Evolutionary conservation across 306 rosid genomes (phyloP).

Genomic region (Vigna mungo): DNA sequence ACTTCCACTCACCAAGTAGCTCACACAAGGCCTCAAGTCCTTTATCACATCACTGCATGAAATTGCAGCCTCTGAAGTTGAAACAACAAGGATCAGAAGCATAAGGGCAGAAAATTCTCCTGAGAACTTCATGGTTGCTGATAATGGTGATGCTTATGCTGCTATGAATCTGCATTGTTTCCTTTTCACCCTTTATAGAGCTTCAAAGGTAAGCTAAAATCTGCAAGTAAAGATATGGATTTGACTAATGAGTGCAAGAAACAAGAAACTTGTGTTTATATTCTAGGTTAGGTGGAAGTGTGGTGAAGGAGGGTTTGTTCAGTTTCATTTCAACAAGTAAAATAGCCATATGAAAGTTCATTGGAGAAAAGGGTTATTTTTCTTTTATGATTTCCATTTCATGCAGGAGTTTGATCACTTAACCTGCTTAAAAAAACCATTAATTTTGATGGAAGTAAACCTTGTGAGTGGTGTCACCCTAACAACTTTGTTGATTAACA

Average conservation of each 20-base stretch:
- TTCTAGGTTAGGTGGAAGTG: constrained; percentile 47
- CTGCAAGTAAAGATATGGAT: constrained; percentile 28
- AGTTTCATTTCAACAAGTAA: constrained; percentile 42
- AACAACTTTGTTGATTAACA: not conserved
- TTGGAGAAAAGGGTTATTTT: constrained; percentile 23
- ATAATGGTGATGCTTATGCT: not conserved
- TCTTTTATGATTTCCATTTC: not conserved
- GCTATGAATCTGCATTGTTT: not conserved
- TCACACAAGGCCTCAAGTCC: constrained; percentile 70
- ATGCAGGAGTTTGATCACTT: constrained; percentile 27
- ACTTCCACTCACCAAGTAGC: constrained; percentile 69
- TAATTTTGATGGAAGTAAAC: constrained; percentile 44
- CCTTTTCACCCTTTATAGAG: constrained; percentile 45
- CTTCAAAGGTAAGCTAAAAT: constrained; percentile 27
- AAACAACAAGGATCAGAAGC: constrained; percentile 44
- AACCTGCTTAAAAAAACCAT: not conserved
- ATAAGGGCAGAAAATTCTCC: constrained; percentile 13
- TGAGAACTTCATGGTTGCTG: constrained; percentile 47
- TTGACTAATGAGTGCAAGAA: constrained; percentile 49
- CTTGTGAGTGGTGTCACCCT: not conserved
- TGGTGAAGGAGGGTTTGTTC: constrained; percentile 45
- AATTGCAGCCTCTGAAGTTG: constrained; percentile 63
- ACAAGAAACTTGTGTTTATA: constrained; percentile 26
- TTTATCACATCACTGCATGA: constrained; percentile 65
- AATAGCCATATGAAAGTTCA: constrained; percentile 15